These are phyloP conservation scores for Hordeum marinum DNA, from an alignment of 176 grass and related monocot genomes.

Conservation along the genomic window DNA sequence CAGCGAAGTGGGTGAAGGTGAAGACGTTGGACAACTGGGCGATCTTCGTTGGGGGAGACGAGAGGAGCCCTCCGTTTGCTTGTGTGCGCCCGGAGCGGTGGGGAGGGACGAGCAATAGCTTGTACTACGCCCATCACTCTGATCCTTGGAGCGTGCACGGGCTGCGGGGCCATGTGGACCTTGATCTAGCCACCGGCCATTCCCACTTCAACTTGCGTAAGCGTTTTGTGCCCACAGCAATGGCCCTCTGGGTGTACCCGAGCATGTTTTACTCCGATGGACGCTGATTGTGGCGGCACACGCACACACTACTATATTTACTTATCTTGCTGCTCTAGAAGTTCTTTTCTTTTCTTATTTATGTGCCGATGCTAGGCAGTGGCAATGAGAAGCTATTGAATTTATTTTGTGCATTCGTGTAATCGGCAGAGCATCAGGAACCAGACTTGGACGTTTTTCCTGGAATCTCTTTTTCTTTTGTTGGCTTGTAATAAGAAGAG, in stretches of 20 bases:
- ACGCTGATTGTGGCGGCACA: neutral
- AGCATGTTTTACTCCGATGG: neutral
- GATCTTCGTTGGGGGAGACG: neutral
- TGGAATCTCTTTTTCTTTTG: neutral
- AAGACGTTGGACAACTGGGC: neutral
- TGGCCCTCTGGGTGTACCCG: neutral
- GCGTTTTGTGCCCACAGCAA: neutral
- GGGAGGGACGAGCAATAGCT: neutral
- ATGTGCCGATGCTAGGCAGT: neutral
- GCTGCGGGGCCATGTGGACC: neutral
- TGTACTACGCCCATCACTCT: neutral
- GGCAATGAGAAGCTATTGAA: neutral
- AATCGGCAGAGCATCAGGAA: neutral
- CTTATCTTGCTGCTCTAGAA: neutral
- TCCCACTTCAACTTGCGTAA: neutral
- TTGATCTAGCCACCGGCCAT: neutral
- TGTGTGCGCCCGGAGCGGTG: neutral
- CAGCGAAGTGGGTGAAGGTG: neutral
- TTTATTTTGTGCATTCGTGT: neutral
- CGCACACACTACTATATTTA: neutral
- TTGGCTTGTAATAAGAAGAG: neutral
- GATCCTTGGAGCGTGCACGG: neutral
- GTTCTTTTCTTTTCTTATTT: neutral
- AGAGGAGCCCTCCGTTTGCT: neutral
- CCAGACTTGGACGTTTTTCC: neutral